Conservation (phyloP, 306 rosid genomes). For the Trichosanthes truncata region DNA sequence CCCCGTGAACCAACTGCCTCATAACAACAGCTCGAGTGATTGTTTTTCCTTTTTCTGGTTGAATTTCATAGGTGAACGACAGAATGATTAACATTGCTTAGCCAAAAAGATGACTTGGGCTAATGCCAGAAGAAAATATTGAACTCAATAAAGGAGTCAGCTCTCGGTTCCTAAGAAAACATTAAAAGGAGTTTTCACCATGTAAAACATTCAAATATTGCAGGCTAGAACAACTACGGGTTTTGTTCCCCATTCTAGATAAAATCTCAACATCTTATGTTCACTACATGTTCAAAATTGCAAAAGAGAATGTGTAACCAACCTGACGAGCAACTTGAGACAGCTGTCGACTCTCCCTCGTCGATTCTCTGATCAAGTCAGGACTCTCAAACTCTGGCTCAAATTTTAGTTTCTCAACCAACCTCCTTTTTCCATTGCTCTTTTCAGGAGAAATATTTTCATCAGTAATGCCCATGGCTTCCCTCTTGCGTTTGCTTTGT, state of each 20-base stretch:
- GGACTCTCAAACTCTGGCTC: conserved; percentile 21
- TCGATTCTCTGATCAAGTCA: conserved; percentile 21
- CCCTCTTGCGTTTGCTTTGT: conserved; percentile 66
- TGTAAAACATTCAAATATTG: neutral
- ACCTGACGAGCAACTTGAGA: conserved; percentile 60
- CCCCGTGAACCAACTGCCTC: neutral
- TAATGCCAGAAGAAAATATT: neutral
- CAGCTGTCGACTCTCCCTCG: conserved; percentile 36
- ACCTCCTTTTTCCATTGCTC: conserved; percentile 23
- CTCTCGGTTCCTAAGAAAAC: neutral
- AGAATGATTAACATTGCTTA: neutral
- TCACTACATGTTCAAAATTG: neutral
- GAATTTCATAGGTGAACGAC: neutral
- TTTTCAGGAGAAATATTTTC: conserved; percentile 26
- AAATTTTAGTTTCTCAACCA: conserved; percentile 21
- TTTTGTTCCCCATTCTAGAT: neutral
- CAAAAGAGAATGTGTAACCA: conserved; percentile 11
- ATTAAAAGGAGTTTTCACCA: neutral
- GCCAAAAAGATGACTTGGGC: neutral
- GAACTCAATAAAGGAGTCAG: neutral
- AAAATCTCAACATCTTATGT: neutral
- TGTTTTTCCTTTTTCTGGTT: neutral
- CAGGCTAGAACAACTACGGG: neutral
- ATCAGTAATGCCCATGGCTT: conserved; percentile 21
- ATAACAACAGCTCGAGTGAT: neutral